Conservation (phyloP, 192 early-diverging fungal genomes). For the Spizellomyces sp. region DNA sequence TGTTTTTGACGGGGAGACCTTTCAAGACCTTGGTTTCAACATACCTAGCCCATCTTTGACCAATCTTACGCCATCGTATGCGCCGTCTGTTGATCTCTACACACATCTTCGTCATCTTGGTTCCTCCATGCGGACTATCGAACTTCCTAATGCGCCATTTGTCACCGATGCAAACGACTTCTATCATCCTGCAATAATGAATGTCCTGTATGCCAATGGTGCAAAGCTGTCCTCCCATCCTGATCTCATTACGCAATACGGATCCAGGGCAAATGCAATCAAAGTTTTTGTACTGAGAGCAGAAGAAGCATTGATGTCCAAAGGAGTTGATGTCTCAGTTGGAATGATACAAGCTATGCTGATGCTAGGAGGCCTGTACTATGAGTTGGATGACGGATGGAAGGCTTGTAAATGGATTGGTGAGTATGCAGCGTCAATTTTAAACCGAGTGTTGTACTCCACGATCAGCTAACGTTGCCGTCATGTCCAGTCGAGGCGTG, state of each 20-base stretch:
- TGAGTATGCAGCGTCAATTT: neutral
- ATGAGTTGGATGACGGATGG: conserved; percentile 13
- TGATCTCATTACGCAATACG: conserved; percentile 19
- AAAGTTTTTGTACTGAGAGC: neutral
- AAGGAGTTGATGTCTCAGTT: neutral
- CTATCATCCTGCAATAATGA: conserved; percentile 9
- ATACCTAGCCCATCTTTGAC: neutral
- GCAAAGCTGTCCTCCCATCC: conserved; percentile 21
- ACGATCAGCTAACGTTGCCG: too few relatives aligned
- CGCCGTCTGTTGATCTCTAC: neutral
- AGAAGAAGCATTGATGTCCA: neutral
- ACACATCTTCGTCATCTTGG: neutral
- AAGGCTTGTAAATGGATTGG: conserved; percentile 21
- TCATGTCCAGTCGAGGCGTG: neutral
- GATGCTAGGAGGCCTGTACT: conserved; percentile 12
- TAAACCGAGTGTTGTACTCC: neutral
- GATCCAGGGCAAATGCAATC: conserved; percentile 1
- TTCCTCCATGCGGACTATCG: neutral
- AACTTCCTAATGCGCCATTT: neutral
- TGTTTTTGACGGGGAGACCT: neutral
- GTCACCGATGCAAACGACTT: neutral
- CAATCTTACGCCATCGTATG: neutral
- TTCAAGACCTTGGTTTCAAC: neutral
- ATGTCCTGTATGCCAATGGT: conserved; percentile 16
- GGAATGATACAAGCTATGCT: conserved; percentile 23